Percentiles rank a stretch among this genome's conserved stretches.
These are phyloP conservation scores for Helicocarpus griseus DNA, from an alignment of 2,329 filamentous ascomycete genomes.

Conservation along the genomic window DNA sequence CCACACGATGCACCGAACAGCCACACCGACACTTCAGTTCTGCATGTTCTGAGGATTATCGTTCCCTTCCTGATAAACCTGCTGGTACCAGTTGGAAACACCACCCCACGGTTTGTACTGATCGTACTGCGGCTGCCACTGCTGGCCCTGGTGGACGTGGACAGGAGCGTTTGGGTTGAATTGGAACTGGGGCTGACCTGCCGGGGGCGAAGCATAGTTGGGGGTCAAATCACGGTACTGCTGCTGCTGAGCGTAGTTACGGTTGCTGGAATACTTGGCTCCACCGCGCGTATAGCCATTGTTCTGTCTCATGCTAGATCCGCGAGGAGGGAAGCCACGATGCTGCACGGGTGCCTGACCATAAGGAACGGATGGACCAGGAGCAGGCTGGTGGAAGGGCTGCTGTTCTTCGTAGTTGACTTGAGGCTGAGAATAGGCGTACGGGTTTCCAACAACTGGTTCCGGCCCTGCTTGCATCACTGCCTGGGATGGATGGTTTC, in stretches of 20 bases:
- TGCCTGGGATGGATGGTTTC: not conserved
- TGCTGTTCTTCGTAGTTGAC: not conserved
- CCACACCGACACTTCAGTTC: not conserved
- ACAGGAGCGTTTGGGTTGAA: not conserved
- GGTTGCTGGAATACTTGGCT: not conserved
- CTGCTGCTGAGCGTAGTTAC: not conserved
- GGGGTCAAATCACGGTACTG: not conserved
- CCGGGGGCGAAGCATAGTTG: not conserved
- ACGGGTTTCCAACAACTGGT: not conserved
- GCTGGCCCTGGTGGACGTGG: not conserved
- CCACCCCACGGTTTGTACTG: not conserved
- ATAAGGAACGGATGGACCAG: not conserved
- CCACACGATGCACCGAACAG: not conserved
- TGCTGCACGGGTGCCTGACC: not conserved
- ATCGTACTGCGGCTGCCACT: not conserved
- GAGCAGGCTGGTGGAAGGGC: not conserved
- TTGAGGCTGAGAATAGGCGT: not conserved
- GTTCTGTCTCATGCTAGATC: not conserved
- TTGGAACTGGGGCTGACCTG: not conserved
- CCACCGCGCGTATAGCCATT: not conserved
- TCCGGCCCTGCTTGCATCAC: not conserved
- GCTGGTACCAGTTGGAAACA: conserved; percentile 1
- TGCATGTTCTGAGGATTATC: not conserved
- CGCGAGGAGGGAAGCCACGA: not conserved
- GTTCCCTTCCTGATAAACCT: not conserved